Base-by-base conservation (phyloP, 768 basidiomycete genomes). In the Mycena venus region DNA sequence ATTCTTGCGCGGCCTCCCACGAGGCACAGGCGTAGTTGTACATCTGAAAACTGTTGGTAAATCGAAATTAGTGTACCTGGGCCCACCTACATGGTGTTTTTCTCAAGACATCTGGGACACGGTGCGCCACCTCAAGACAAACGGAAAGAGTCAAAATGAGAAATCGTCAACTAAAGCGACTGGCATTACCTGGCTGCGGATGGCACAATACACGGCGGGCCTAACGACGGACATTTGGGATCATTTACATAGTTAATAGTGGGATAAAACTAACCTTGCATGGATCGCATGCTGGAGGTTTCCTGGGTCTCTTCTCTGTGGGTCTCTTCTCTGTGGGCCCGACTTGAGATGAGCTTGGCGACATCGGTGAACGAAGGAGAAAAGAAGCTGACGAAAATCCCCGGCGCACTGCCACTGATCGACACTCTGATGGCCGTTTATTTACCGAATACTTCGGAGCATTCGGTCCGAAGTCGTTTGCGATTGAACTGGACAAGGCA, bases 191-290 rank as follows among this genome's bases (percentile, higher is more conserved):
- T 21, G 63, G 63, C 63, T 65, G 63, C 10, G 63, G 63, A 53
- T 65, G 63, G n/a, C 63, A 65, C 32, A 65, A 51, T 2, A 65
- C 63, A 2, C 63, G 63, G n/a, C 49, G 63, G 25, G 34, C 31
- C 63, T 65, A n/a, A 34, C 6, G 3, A 14, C 55, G n/a, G n/a
- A 29, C 31, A n/a, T 15, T 56, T 34, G 21, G 11, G 2, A 51
- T 19, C 17, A 14, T 5, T 19, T 34, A 27, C 11, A 21, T 1
- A 5, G n/a, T n/a, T 25, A 14, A 51, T 51, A 2, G 19, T n/a
- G 23, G 49, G 12, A 27, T 7, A 11, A 12, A 9, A 51, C 63
- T 32, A 5, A 21, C 63, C 49, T 53, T 65, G 63, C 63, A 65
- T 15, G 47, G 3, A 27, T 65, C 63, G 32, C 63, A 65, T 4